These are phyloP conservation scores for Mercurialis annua DNA, from an alignment of 345 rosid genomes.

Conservation along the genomic window DNA sequence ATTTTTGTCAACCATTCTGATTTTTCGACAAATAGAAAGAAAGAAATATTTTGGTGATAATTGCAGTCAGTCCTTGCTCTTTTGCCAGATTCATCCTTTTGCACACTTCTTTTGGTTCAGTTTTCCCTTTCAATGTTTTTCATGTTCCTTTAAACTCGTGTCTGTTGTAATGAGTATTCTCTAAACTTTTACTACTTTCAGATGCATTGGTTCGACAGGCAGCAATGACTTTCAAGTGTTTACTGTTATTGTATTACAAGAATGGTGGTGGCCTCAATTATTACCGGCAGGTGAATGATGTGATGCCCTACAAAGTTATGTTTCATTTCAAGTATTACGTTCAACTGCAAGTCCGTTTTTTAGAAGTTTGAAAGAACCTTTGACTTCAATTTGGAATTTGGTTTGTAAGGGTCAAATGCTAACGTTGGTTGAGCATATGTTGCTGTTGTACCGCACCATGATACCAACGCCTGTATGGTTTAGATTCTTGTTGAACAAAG, in stretches of 20 bases:
- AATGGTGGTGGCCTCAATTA: conserved; percentile 86
- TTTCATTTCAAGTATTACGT: not conserved
- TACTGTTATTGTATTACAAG: conserved; percentile 75
- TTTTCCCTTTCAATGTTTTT: not conserved
- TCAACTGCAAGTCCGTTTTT: not conserved
- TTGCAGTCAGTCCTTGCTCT: too few relatives aligned
- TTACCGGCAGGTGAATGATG: conserved; percentile 72
- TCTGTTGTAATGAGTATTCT: too few relatives aligned
- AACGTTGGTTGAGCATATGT: conserved; percentile 60
- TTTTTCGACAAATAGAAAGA: too few relatives aligned
- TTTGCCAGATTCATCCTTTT: too few relatives aligned
- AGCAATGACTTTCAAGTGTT: conserved; percentile 80
- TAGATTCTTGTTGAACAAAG: conserved; percentile 74
- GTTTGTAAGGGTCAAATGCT: conserved; percentile 61
- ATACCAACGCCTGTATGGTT: conserved; percentile 81
- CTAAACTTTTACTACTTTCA: conserved; percentile 35
- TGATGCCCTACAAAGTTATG: not conserved
- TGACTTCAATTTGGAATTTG: conserved; percentile 8
- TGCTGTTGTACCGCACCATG: conserved; percentile 65
- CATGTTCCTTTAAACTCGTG: conserved; percentile 7
- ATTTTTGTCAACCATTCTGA: too few relatives aligned
- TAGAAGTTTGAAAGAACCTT: not conserved
- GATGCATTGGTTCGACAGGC: conserved; percentile 87
- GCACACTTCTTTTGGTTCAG: not conserved
- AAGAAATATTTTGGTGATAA: too few relatives aligned